Evolutionary conservation across 2,329 filamentous ascomycete species (phyloP).

Genomic region (Arachnomyces sp.): DNA sequence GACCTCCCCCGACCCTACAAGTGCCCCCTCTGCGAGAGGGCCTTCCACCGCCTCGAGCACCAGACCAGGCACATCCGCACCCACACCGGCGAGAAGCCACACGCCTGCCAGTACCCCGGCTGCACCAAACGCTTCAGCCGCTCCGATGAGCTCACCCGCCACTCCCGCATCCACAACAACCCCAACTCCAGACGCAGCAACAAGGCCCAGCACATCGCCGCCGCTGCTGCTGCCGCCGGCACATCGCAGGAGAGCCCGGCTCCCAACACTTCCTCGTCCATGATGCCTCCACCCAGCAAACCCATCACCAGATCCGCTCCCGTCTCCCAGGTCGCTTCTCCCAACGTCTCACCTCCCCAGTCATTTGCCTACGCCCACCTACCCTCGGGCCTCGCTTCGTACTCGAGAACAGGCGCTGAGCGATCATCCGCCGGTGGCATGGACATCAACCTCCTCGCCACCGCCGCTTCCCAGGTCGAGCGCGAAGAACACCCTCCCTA

Average conservation of each 20-base stretch:
- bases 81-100: conserved; percentile 96
- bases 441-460: conserved; percentile 62
- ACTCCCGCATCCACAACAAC: conserved; percentile 98
- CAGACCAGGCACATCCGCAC: conserved; percentile 89
- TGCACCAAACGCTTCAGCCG: conserved; percentile 97
- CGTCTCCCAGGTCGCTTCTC: conserved; percentile 76
- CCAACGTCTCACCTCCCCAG: conserved; percentile 91
- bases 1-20: conserved; percentile 96
- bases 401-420: conserved; percentile 40
- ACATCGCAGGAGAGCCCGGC: conserved; percentile 45
- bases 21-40: conserved; percentile 95
- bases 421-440: conserved; percentile 39
- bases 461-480: conserved; percentile 59
- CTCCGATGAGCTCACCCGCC: conserved; percentile 90
- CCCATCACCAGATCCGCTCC: conserved; percentile 83
- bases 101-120: conserved; percentile 88
- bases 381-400: conserved; percentile 50
- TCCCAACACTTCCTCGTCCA: conserved; percentile 44
- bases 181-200: conserved; percentile 91
- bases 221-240: conserved; percentile 44
- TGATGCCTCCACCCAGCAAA: conserved; percentile 72
- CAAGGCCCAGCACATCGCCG: conserved; percentile 58
- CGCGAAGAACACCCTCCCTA: conserved; percentile 46
- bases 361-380: conserved; percentile 59
- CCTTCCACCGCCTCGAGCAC: conserved; percentile 95